phyloP scores from a whole-genome alignment of 495 filamentous ascomycete genomes.

The Amphirosellinia nigrospora region DNA sequence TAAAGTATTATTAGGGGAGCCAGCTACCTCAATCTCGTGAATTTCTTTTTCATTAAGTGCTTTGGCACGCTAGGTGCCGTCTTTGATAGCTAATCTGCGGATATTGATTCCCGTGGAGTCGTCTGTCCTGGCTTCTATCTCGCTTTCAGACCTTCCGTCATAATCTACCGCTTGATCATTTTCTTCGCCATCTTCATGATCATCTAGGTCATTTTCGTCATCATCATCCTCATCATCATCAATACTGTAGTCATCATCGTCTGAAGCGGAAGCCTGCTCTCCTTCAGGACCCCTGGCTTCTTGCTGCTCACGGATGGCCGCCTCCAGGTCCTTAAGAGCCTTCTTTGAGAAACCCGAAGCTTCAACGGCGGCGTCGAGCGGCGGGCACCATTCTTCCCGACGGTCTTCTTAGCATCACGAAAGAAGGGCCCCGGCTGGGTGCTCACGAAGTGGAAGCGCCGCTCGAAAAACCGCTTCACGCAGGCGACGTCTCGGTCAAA shows the following conservation, averaged over 20 bases:
- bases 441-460: constrained; percentile 84
- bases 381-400: constrained; percentile 66
- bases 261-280: constrained; percentile 41
- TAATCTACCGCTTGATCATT: not conserved
- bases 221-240: constrained; percentile 23
- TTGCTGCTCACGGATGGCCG: constrained; percentile 75
- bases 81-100: constrained; percentile 27
- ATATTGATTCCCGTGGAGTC: constrained; percentile 20
- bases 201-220: constrained; percentile 2
- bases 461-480: constrained; percentile 89
- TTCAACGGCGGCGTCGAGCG: constrained; percentile 87
- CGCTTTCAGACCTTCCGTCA: not conserved
- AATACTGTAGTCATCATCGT: constrained; percentile 32
- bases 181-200: constrained; percentile 23
- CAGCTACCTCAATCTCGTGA: not conserved
- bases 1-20: not conserved
- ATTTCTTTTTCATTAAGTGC: not conserved
- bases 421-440: constrained; percentile 86
- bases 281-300: constrained; percentile 49
- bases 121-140: not conserved
- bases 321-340: constrained; percentile 90
- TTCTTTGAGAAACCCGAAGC: constrained; percentile 96
- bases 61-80: constrained; percentile 26
- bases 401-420: constrained; percentile 76
- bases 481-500: constrained; percentile 95